Percentiles rank a stretch among this genome's conserved stretches.
phyloP scores from a whole-genome alignment of 177 flowering plant genomes.

The Tripterygium wilfordii region DNA sequence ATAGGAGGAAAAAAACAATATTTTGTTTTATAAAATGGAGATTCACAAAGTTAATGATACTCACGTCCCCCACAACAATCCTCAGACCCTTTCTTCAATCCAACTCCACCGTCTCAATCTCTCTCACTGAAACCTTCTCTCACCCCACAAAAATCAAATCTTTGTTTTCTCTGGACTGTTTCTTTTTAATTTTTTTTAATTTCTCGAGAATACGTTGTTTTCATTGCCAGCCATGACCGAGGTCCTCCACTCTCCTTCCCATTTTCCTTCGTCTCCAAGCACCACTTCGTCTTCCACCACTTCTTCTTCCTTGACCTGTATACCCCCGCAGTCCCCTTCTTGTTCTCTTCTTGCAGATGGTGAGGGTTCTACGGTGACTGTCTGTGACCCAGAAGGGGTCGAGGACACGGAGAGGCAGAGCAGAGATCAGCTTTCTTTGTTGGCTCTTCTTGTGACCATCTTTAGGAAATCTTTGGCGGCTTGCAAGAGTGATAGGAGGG shows the following conservation, averaged over 20 bases:
- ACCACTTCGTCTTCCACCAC: conserved; percentile 3
- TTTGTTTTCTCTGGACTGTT: not conserved
- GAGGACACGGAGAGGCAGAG: conserved; percentile 4
- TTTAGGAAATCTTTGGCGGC: conserved; percentile 61
- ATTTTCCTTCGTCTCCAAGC: conserved; percentile 19
- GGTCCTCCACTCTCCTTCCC: conserved; percentile 29
- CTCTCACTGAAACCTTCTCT: conserved; percentile 1
- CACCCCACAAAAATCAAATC: not conserved
- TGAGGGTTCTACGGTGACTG: conserved; percentile 11
- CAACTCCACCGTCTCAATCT: conserved; percentile 9
- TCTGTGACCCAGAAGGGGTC: conserved; percentile 21
- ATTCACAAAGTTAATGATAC: conserved; percentile 15
- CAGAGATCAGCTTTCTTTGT: conserved; percentile 56
- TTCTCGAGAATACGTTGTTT: not conserved
- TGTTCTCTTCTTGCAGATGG: not conserved
- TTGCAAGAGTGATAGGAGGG: conserved; percentile 47
- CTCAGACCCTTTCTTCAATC: conserved; percentile 9
- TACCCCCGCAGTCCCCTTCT: not conserved
- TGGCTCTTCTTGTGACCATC: conserved; percentile 58
- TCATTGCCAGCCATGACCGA: conserved; percentile 28
- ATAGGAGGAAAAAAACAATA: no score
- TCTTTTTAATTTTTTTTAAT: not conserved
- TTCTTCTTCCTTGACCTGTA: conserved; percentile 5
- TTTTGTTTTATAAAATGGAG: no score
- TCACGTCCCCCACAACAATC: no score